Base-by-base conservation (phyloP, 768 basidiomycete genomes). In the Pleurotus citrinopileatus region DNA sequence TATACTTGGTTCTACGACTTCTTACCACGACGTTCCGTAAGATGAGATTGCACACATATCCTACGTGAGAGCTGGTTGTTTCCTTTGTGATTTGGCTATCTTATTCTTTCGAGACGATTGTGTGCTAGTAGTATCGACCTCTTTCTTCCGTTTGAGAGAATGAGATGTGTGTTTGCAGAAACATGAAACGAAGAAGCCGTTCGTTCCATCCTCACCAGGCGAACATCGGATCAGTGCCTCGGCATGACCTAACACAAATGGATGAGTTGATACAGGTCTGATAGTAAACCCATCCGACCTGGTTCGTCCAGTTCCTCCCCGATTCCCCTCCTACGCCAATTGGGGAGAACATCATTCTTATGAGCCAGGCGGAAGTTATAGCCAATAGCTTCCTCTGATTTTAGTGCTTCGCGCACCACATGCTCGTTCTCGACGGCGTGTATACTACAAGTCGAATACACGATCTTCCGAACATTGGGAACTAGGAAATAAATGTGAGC, bases 181-280 rank as follows among this genome's bases (percentile, higher is more conserved):
- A 67, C 90, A 97, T n/a, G 91, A 86, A 20, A 99, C 95, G 61
- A 99, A 99, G 74, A 99, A 99, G 0, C 97, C 97, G 63, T 98
- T 98, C 10, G 91, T 94, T 32, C 80, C 83, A 63, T 98, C 94
- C 56, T 89, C 90, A 52, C 85, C 83, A 12, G 91, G 84, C 23
- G 79, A 78, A 66, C 91, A 93, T 15, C 91, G 83, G 23, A 94
- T 62, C 17, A 91, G 65, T 9, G 83, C 83, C 3, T 72, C 67
- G 3, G 89, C 86, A 55, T 82, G 66, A 19, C 65, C 86, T 87
- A 27, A 13, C 20, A 27, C 15, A 8, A 28, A 26, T n/a, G 15
- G 22, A 15, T 37, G 29, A 34, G 43, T 20, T 7, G 42, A 15
- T 13, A 32, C 34, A 13, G 46, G 12, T n/a, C 27, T 20, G 44